Base-by-base conservation (phyloP, 1,139 yeast species). In the Geotrichum histeridarum region DNA sequence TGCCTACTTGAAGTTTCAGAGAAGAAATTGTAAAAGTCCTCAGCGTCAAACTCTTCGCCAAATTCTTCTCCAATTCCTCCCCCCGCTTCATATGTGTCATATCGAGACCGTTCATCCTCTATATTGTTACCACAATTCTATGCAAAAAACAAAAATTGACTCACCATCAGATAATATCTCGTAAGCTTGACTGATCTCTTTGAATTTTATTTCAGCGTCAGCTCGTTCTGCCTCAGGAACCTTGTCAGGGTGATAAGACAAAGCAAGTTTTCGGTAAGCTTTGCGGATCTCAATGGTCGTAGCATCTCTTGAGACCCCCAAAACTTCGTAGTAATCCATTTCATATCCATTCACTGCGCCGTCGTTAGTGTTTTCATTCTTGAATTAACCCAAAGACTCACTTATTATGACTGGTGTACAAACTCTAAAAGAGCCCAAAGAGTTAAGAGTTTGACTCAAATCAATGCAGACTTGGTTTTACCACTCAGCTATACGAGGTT, bases 171-270 rank as follows among this genome's bases (percentile, higher is more conserved):
- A 78, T 57, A 87, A 73, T 11, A 83, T 73, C 66, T 87, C 95
- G 65, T 88, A 87, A 0, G 95, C 95, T 56, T 83, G 85, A n/a
- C 83, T 77, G 53, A 88, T 78, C 63, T 83, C 88, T 68, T 87
- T 88, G 69, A 88, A 88, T 66, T 77, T 80, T 57, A 78, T 72
- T 65, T 87, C 95, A 1, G 91, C 86, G 39, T 72, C 80, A 31
- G 75, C 83, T 54, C 94, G 76, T 55, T 80, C 81, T 0, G 69
- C 67, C 59, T 83, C 90, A 0, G 79, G 70, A 1, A 80, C 91
- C 67, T 88, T 88, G 67, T 88, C 95, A 0, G 96, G 96, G 67
- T 88, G 96, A 65, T 81, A 79, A 55, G 75, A 73, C 53, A 88
- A 75, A 11, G 95, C 95, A 54, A 84, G 76, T 61, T 79, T 82